Conservation (phyloP, 306 rosid genomes). For the Gynostemma pentaphyllum region DNA sequence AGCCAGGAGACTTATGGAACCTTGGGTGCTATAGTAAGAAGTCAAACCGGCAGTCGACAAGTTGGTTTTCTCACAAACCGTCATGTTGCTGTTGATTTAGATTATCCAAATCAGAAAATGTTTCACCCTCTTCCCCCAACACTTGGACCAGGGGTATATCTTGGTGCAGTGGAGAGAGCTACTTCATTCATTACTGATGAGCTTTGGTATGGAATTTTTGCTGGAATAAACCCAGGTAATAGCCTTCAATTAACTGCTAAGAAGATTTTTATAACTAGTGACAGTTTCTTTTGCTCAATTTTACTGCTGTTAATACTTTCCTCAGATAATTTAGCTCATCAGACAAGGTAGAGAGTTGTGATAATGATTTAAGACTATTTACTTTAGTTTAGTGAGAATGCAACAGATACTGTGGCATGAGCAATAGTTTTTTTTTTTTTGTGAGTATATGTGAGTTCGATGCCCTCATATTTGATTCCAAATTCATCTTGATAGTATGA, state of each 20-base stretch:
- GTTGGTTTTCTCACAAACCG: slow-evolving; percentile 99
- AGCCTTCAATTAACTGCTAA: not conserved
- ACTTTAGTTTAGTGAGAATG: no score
- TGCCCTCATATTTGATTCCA: not conserved
- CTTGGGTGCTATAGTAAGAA: slow-evolving; percentile 91
- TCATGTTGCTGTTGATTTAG: slow-evolving; percentile 93
- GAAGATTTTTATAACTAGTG: not conserved
- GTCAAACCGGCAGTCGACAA: slow-evolving; percentile 89
- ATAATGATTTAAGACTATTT: not conserved
- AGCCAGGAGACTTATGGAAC: slow-evolving; percentile 98
- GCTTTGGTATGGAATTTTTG: slow-evolving; percentile 97
- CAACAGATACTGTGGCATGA: no score
- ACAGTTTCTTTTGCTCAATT: not conserved
- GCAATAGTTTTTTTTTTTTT: not conserved
- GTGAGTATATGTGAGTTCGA: not conserved
- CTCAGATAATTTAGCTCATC: not conserved
- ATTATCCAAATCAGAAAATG: slow-evolving; percentile 99
- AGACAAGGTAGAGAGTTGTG: not conserved
- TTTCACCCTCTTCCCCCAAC: slow-evolving; percentile 98
- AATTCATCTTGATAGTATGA: not conserved
- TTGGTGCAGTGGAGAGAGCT: slow-evolving; percentile 99
- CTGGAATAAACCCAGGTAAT: slow-evolving; percentile 99
- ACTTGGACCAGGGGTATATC: slow-evolving; percentile 95
- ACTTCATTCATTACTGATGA: slow-evolving; percentile 96
- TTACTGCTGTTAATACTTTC: not conserved